Evolutionary conservation across 73 alveolate genomes (phyloP).

Genomic region (Breviolum minutum): DNA sequence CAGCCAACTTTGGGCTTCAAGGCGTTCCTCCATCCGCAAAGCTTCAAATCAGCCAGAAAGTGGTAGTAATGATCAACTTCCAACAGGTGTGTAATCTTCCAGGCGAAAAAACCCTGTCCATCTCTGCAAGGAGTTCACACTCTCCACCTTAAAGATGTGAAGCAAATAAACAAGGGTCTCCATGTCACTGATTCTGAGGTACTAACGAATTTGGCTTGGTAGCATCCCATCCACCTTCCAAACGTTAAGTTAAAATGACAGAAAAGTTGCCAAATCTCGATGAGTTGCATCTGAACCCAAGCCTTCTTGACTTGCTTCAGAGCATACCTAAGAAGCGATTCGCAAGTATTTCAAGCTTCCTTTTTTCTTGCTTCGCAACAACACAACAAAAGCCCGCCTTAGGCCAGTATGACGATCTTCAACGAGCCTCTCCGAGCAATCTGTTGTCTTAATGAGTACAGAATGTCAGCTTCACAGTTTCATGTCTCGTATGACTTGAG

Average conservation of each 20-base stretch:
- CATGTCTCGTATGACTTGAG: neutral
- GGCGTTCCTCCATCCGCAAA: too few species aligned
- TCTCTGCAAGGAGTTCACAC: slow-evolving; percentile 78
- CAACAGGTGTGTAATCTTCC: neutral
- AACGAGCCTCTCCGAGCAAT: neutral
- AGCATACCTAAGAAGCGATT: slow-evolving; percentile 21
- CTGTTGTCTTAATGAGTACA: too few species aligned
- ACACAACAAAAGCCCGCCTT: neutral
- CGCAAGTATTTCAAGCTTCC: neutral
- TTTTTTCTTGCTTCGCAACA: too few species aligned
- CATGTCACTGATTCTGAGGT: neutral
- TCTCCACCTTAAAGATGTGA: slow-evolving; percentile 31
- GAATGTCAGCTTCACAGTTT: neutral
- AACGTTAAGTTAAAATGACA: neutral
- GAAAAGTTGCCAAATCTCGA: neutral
- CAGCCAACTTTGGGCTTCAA: too few species aligned
- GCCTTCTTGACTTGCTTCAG: slow-evolving; percentile 88
- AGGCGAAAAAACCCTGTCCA: neutral
- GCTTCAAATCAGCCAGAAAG: neutral
- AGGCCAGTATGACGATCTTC: slow-evolving; percentile 40
- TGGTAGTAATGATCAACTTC: neutral
- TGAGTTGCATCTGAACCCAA: too few species aligned
- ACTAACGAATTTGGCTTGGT: slow-evolving; percentile 33
- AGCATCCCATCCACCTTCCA: slow-evolving; percentile 54
- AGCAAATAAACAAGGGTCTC: neutral